Evolutionary conservation across 495 filamentous ascomycete species (phyloP), one percentile per base, ranked within the genome.

Genomic region (Neohortaea acidophila): DNA sequence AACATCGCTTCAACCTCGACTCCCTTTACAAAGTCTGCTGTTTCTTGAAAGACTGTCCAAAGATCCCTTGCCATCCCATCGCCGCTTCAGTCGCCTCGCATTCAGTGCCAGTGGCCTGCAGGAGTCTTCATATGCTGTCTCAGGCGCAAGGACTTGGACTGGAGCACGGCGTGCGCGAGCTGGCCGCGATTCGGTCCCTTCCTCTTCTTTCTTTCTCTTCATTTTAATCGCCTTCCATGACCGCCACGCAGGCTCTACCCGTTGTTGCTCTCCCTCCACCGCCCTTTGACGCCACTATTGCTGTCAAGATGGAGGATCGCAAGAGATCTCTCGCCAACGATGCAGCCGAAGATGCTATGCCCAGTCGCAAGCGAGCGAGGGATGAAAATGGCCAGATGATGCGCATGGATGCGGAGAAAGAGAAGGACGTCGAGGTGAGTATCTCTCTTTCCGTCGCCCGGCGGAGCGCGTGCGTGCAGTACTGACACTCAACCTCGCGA

Each of bases 301-400:
- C 75, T 60, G 67, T 77, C 71, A 93, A 84, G 71, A 93, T 93
- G 85, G 85, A 94, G 67, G 84, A 92, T 67, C 83, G 85, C 73
- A 94, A 93, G 69, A 74, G 84, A 72, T 77, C 82, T 50, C 79
- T 83, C 46, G 64, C 72, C 38, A 62, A 66, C 55, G 77, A 74
- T 49, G 63, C 72, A 4, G 45, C 20, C 54, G 84, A 86, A 59
- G 81, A 87, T 34, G 65, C 75, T 45, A 81, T 77, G 41, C 85
- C 84, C 28, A 82, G 84, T 7, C 73, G 68, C 52, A 94, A 93
- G 69, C 77, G 82, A 57, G 80, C 38, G n/a, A 50, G 41, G 37
- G 47, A 50, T 41, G 47, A 50, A 28, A 50, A 50, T 33, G 47
- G 47, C n/a, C 47, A 50, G 42, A 25, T 35, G 12, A 50, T 50